phyloP scores from a whole-genome alignment of 345 rosid species.

The Corchorus capsularis region DNA sequence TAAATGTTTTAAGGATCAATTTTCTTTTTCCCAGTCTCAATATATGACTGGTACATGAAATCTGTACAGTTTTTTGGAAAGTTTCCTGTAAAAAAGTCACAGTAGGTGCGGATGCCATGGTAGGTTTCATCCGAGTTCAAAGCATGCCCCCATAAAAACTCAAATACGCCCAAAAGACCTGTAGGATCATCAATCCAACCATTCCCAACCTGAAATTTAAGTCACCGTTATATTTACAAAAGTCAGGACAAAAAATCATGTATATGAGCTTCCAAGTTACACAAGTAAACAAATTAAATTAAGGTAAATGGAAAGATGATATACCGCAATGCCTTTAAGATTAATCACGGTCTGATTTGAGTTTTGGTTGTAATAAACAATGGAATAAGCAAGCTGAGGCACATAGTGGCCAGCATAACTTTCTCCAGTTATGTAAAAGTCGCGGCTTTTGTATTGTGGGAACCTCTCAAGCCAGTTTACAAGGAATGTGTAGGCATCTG shows the following conservation, averaged over 20 bases:
- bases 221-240: too few species aligned
- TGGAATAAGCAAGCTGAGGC: conserved; percentile 47
- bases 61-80: conserved; percentile 21
- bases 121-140: conserved; percentile 45
- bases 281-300: too few species aligned
- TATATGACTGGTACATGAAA: conserved; percentile 14
- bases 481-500: conserved; percentile 39
- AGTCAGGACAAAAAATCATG: too few species aligned
- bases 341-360: conserved; percentile 36
- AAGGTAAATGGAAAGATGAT: too few species aligned
- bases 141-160: conserved; percentile 47
- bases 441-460: conserved; percentile 44
- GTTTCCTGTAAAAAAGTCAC: conserved; percentile 23
- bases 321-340: conserved; percentile 38
- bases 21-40: conserved; percentile 35
- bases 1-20: conserved; percentile 38
- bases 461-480: conserved; percentile 54
- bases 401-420: conserved; percentile 58
- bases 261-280: too few species aligned
- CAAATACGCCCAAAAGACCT: conserved; percentile 22
- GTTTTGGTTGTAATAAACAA: conserved; percentile 31
- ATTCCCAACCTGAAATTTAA: conserved; percentile 43
- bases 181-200: conserved; percentile 34
- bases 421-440: conserved; percentile 45
- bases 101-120: conserved; percentile 20